These are phyloP conservation scores for Xenosphaeropsis pyriputrescens DNA, from an alignment of 2,329 filamentous ascomycete genomes.

Conservation along the genomic window DNA sequence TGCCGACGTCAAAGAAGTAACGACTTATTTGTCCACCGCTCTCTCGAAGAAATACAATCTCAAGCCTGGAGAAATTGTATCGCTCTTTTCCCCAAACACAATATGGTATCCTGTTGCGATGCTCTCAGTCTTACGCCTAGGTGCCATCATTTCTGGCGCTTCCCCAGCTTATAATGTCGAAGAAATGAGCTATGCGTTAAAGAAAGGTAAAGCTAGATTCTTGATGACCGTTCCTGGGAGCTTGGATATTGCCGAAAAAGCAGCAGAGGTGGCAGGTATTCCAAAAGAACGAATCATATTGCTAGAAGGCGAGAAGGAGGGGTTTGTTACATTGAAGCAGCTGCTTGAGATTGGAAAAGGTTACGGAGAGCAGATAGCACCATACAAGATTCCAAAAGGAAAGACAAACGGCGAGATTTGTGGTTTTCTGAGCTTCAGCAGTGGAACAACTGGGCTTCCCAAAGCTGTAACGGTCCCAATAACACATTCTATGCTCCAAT, in stretches of 20 bases:
- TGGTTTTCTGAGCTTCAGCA: constrained; percentile 33
- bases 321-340: constrained; percentile 31
- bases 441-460: constrained; percentile 31
- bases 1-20: constrained; percentile 38
- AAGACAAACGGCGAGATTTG: constrained; percentile 42
- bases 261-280: constrained; percentile 38
- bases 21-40: constrained; percentile 44
- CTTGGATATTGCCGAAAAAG: constrained; percentile 36
- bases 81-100: constrained; percentile 48
- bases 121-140: constrained; percentile 34
- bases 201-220: constrained; percentile 39
- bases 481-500: not conserved
- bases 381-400: constrained; percentile 32
- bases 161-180: constrained; percentile 52
- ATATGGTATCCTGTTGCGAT: constrained; percentile 55
- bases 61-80: constrained; percentile 36
- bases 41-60: constrained; percentile 40
- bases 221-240: constrained; percentile 39
- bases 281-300: constrained; percentile 35
- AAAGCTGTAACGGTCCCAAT: constrained; percentile 23
- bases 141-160: constrained; percentile 43
- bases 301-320: constrained; percentile 35
- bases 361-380: constrained; percentile 21
- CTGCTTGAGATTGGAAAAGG: constrained; percentile 16
- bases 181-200: constrained; percentile 51